Percentiles rank a stretch among this genome's conserved stretches.
Conservation (phyloP, 495 filamentous ascomycete genomes). For the Copromyces sp. region DNA sequence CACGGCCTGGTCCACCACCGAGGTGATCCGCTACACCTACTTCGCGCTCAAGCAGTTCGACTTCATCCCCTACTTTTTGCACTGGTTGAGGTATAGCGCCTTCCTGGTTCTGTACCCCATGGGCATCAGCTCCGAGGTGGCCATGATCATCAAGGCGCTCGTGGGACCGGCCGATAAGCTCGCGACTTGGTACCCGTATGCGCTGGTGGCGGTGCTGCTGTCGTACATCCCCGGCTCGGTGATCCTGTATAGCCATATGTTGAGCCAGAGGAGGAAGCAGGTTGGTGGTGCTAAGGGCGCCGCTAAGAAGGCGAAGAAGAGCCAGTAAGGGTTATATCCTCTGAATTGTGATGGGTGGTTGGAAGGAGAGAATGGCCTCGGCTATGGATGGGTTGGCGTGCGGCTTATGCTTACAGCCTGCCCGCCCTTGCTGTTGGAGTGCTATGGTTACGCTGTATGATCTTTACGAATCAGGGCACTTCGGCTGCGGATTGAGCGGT, state of each 20-base stretch:
- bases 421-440: not conserved
- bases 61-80: slow-evolving; percentile 48
- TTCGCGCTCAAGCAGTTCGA: slow-evolving; percentile 65
- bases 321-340: slow-evolving; percentile 5
- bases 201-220: slow-evolving; percentile 50
- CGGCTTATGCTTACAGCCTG: not conserved
- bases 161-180: slow-evolving; percentile 45
- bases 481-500: not conserved
- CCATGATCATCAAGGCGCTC: slow-evolving; percentile 60
- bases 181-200: slow-evolving; percentile 42
- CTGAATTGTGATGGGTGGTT: not conserved
- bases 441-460: not conserved
- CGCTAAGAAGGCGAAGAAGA: slow-evolving; percentile 21
- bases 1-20: slow-evolving; percentile 72
- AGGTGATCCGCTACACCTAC: slow-evolving; percentile 81
- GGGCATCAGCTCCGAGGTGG: slow-evolving; percentile 78
- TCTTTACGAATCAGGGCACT: not conserved
- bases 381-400: not conserved
- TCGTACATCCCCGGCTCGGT: slow-evolving; percentile 87
- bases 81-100: slow-evolving; percentile 86
- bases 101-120: slow-evolving; percentile 90
- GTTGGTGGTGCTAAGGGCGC: slow-evolving; percentile 32
- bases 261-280: slow-evolving; percentile 69
- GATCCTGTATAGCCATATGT: slow-evolving; percentile 89
- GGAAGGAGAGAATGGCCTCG: not conserved